Base-by-base conservation (phyloP, 1,139 yeast species). In the Suzukiozyma palmioleophila region DNA sequence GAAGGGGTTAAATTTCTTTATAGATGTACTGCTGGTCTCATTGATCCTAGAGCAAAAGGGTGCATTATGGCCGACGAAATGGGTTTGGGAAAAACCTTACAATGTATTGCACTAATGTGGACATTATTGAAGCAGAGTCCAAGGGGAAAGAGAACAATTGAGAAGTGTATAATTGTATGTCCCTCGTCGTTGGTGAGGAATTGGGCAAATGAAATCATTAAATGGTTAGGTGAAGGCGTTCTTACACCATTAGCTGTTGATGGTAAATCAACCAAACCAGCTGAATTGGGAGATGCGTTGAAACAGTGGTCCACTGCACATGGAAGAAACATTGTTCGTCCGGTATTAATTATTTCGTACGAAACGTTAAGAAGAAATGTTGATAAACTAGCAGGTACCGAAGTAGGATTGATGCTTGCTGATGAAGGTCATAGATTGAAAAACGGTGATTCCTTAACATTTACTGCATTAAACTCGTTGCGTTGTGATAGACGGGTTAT, bases 51-150 rank as follows among this genome's bases (percentile, higher is more conserved):
- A 32, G 97, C 97, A 0, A 81, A 84, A 56, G 99, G 99, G 1
- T 92, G 98, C 57, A 94, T 92, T 40, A 92, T 92, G 98, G 99
- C 99, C 0, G 99, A 92, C 66, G 99, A 89, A 64, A 92, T 92
- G 98, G 98, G 98, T 2, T 71, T 92, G 34, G 98, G 98, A 21
- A 92, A 92, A 57, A 92, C 99, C 0, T 69, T 92, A 33, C 99
- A 92, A 60, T 94, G 98, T 59, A 75, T 92, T 35, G 75, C 97
- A 0, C 69, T 92, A 33, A 76, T 92, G 87, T 92, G 98, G 98
- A 92, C 98, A 0, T 61, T 92, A 39, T 69, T 92, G 35, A 79
- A 77, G 47, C 99, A 92, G 58, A 84, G 96, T 13, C 97, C 98
- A 0, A 77, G 92, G 41, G 97, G 97, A 2, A 79, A 73, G 45